These are phyloP conservation scores for Rhodotorula sp. DNA, from an alignment of 1,284 basidiomycete genomes.

Conservation along the genomic window DNA sequence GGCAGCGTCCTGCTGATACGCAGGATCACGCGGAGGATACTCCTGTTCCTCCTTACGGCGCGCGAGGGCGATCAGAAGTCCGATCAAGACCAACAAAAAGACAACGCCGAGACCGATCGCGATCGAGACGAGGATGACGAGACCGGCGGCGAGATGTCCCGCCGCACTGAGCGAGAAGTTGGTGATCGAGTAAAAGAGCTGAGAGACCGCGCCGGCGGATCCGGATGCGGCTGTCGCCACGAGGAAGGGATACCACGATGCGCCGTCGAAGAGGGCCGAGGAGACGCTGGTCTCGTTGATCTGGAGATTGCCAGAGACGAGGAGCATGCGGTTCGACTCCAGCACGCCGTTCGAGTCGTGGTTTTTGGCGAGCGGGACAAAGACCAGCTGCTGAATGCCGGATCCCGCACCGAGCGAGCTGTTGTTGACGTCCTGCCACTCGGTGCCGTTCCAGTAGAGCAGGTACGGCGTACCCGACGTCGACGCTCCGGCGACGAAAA, in stretches of 20 bases:
- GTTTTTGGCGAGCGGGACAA: conserved; percentile 75
- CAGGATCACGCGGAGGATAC: conserved; percentile 14
- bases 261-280: conserved; percentile 82
- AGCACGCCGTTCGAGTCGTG: conserved; percentile 70
- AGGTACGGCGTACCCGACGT: conserved; percentile 66
- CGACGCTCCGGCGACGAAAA: conserved; percentile 82
- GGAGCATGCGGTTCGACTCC: conserved; percentile 80
- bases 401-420: conserved; percentile 51
- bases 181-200: conserved; percentile 69
- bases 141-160: conserved; percentile 79
- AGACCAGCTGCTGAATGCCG: conserved; percentile 75
- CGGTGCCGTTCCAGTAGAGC: conserved; percentile 72
- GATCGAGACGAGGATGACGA: conserved; percentile 95
- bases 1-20: neutral
- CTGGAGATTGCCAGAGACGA: conserved; percentile 78
- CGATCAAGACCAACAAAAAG: conserved; percentile 81
- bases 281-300: conserved; percentile 64
- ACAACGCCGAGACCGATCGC: conserved; percentile 94
- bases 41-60: conserved; percentile 33
- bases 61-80: conserved; percentile 77
- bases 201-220: conserved; percentile 67
- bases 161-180: conserved; percentile 36
- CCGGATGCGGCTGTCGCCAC: conserved; percentile 67
- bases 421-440: conserved; percentile 67
- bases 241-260: conserved; percentile 78